phyloP scores from a whole-genome alignment of 768 basidiomycete genomes.

The Mycena indigotica region DNA sequence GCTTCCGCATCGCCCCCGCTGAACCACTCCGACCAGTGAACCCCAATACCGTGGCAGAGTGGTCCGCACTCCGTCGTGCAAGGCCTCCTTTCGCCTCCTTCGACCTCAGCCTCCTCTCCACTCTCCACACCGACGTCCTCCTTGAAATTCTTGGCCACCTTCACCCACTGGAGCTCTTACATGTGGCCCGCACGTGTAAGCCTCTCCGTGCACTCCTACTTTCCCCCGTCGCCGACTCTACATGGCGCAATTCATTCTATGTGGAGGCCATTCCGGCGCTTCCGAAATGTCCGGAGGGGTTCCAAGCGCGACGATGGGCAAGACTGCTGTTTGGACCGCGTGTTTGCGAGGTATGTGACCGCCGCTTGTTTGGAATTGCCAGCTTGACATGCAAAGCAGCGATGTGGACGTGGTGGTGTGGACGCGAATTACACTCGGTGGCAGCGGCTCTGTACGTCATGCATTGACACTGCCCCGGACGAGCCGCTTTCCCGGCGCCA shows the following conservation, averaged over 20 bases:
- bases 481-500: no score
- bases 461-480: no score
- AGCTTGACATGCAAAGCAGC: neutral
- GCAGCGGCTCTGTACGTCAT: no score
- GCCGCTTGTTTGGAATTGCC: no score
- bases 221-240: conserved; percentile 3
- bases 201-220: conserved; percentile 1
- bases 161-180: conserved; percentile 8
- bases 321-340: conserved; percentile 7
- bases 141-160: conserved; percentile 9
- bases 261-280: neutral
- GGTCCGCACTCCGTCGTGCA: conserved; percentile 2
- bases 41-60: neutral
- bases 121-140: conserved; percentile 2
- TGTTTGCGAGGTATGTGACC: conserved; percentile 7
- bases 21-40: conserved; percentile 1
- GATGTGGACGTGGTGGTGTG: no score
- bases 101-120: conserved; percentile 1
- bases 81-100: neutral
- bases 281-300: neutral
- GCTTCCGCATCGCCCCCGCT: neutral
- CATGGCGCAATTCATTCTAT: conserved; percentile 9
- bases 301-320: conserved; percentile 8
- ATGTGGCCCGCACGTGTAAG: conserved; percentile 6
- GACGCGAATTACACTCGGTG: no score